A percentile compares a stretch with the other conserved stretches of the same genome.
Evolutionary conservation across 495 filamentous ascomycete species (phyloP).

Genomic region (Alectoria sarmentosa): DNA sequence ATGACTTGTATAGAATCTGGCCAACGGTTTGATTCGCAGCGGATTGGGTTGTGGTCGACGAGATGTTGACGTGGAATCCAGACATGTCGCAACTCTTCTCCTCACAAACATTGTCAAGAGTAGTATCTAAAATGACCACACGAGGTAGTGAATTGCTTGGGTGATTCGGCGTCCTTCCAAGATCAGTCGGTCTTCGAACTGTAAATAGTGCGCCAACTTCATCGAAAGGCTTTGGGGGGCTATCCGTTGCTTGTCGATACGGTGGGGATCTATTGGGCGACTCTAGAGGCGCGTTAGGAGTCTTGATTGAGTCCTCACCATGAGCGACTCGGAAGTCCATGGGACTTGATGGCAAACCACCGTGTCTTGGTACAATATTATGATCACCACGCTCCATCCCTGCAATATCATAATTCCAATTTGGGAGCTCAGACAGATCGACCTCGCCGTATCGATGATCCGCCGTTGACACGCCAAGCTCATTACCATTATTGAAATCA

Average conservation of each 20-base stretch:
- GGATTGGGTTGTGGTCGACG: too few relatives aligned
- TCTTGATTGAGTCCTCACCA: background rate
- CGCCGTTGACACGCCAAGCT: background rate
- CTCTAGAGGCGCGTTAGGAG: background rate
- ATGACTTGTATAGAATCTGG: too few relatives aligned
- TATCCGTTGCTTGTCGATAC: too few relatives aligned
- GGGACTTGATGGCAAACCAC: background rate
- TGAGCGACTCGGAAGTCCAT: background rate
- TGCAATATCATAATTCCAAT: background rate
- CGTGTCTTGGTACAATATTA: background rate
- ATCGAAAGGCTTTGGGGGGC: background rate
- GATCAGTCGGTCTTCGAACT: too few relatives aligned
- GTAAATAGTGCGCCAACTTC: too few relatives aligned
- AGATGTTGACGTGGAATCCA: too few relatives aligned
- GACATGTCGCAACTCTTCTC: too few relatives aligned
- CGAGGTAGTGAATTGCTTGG: too few relatives aligned
- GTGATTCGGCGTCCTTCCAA: too few relatives aligned
- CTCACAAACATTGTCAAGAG: too few relatives aligned
- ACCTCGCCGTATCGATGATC: background rate
- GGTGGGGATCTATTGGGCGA: background rate
- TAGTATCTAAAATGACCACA: too few relatives aligned
- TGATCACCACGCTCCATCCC: background rate
- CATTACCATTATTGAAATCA: background rate
- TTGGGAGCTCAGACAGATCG: background rate
- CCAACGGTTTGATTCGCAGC: too few relatives aligned